Evolutionary conservation across 2,329 filamentous ascomycete species (phyloP), one percentile per base, ranked within the genome.

Genomic region (Blumeriella jaapii): DNA sequence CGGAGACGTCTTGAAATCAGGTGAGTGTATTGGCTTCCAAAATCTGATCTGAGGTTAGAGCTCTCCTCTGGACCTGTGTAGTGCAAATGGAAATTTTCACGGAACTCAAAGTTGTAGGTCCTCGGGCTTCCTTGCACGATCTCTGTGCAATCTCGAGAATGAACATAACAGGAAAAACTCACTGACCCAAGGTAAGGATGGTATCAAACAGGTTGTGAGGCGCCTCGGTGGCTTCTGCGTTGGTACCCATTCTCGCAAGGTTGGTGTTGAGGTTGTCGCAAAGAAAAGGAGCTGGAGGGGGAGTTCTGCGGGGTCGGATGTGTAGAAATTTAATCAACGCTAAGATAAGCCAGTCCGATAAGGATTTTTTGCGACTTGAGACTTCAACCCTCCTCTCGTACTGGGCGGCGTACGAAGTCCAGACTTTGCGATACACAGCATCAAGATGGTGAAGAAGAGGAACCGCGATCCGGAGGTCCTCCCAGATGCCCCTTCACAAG

Each of bases 1-100:
- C 85, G 72, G 17, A 93, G 69, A 20, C 83, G 74, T 36, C 83
- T 34, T 6, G 52, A 51, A 22, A 54, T 54, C n/a, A 87, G 65
- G 58, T 86, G 80, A 25, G 74, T 77, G 53, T 78, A 80, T 60
- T 83, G 78, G 15, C 14, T 31, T 38, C 10, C 17, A 25, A 27
- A 26, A 37, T 47, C 38, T 38, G 61, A n/a, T n/a, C n/a, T n/a
- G n/a, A n/a, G n/a, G n/a, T n/a, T n/a, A n/a, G n/a, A n/a, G n/a
- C n/a, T n/a, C n/a, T n/a, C n/a, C n/a, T n/a, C n/a, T n/a, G n/a
- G n/a, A n/a, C n/a, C n/a, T n/a, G n/a, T n/a, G n/a, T n/a, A n/a
- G n/a, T n/a, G n/a, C n/a, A n/a, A n/a, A n/a, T n/a, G n/a, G n/a
- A n/a, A n/a, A n/a, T n/a, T n/a, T n/a, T n/a, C n/a, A n/a, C n/a